phyloP scores from a whole-genome alignment of 768 basidiomycete species.

The Boletus vermiculosoides region DNA sequence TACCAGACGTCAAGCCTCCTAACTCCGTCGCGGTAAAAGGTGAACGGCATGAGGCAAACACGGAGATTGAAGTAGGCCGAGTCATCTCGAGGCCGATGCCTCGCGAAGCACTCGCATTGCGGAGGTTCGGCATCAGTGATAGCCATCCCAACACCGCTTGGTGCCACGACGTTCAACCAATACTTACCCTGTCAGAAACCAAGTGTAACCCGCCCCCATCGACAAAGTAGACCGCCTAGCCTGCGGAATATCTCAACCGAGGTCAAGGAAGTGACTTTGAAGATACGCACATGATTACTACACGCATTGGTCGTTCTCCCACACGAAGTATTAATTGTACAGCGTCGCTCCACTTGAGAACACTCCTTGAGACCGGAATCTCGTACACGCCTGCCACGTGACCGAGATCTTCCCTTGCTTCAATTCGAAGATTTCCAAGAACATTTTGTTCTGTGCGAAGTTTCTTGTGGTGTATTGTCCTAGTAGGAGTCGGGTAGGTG shows the following conservation, averaged over 20 bases:
- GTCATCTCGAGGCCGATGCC: neutral
- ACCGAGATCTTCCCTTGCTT: neutral
- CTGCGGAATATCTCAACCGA: neutral
- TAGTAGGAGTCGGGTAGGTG: too few species aligned
- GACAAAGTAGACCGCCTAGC: neutral
- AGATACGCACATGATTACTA: neutral
- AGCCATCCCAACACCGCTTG: neutral
- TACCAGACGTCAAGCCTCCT: conserved; percentile 6
- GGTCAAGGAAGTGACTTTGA: neutral
- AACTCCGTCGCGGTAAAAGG: neutral
- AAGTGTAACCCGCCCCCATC: neutral
- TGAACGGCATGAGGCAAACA: neutral
- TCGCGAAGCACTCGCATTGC: too few species aligned
- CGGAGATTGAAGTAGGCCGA: neutral
- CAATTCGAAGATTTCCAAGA: too few species aligned
- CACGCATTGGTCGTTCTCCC: neutral
- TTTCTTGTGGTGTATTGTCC: neutral
- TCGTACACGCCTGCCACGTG: neutral
- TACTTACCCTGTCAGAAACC: neutral
- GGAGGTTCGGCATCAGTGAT: too few species aligned
- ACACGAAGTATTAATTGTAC: neutral
- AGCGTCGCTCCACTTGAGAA: neutral
- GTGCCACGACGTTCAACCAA: neutral
- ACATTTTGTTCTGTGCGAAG: neutral
- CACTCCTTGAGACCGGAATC: neutral